Base-by-base conservation (phyloP, 352 stramenopile genomes). In the Phytopythium oedochilum region DNA sequence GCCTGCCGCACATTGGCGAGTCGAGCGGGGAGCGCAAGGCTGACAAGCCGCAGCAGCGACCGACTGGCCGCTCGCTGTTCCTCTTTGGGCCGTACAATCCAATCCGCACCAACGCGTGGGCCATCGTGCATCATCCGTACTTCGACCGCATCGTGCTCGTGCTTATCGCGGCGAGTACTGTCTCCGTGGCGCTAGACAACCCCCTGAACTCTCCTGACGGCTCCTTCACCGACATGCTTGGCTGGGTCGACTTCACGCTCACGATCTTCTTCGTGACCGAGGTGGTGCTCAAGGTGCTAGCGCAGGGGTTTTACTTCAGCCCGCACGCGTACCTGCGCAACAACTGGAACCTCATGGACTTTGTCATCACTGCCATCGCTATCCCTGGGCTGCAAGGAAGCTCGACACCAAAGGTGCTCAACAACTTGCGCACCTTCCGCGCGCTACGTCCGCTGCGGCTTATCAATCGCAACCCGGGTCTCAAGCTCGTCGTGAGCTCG, bases 401-500 rank as follows among this genome's bases (percentile, higher is more conserved):
- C 25, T 47, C 32, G 11, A 64, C 49, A 14, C 56, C 65, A 29
- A 82, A 75, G 31, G 60, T 73, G 25, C 57, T 92, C 25, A 65
- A 70, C 31, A 78, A 71, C 0, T 55, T 96, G 26, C 74, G 84
- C 10, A 73, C 73, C 2, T 71, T 96, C 55, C 67, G 81, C 15
- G 78, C 78, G 5, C 59, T 96, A 22, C 73, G 88, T 38, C 84
- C 77, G 5, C 67, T 96, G n/a, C 75, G 86, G 3, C 60, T 97
- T 25, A 92, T 96, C 56, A 87, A 81, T 32, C 66, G 86, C 0
- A 76, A 77, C 46, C 66, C 79, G 1, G 85, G 82, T 1, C 70
- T 97, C 38, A 92, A 92, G 63, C 64, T 97, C 6, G 83, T 96
- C 7, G 83, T 98, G 14, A 94, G 88, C 57, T 87, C 86, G 1